Evolutionary conservation across 176 grass and related monocot species (phyloP).

Genomic region (bread wheat (Triticum aestivum)): IWGSC_CS_RefSeq_v2.1 NC_057812.1:693168202-693168701

Average conservation of each 20-base stretch:
- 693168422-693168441: not conserved
- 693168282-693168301: no score
- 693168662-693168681: slow-evolving; percentile 22
- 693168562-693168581: slow-evolving; percentile 32
- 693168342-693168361: no score
- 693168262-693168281: no score
- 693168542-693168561: slow-evolving; percentile 37
- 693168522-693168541: slow-evolving; percentile 49
- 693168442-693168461: not conserved
- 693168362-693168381: no score
- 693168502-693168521: slow-evolving; percentile 55
- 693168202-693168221: no score
- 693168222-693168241: no score
- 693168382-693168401: no score
- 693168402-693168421: not conserved
- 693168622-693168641: slow-evolving; percentile 23
- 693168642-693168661: slow-evolving; percentile 15
- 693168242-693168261: no score
- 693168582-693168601: slow-evolving; percentile 33
- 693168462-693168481: not conserved
- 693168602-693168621: slow-evolving; percentile 15
- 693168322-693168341: no score
- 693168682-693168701: slow-evolving; percentile 32
- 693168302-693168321: no score
- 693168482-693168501: slow-evolving; percentile 14